Evolutionary conservation across 2,329 filamentous ascomycete genomes (phyloP).

Genomic region (Xylariaceae sp.): DNA sequence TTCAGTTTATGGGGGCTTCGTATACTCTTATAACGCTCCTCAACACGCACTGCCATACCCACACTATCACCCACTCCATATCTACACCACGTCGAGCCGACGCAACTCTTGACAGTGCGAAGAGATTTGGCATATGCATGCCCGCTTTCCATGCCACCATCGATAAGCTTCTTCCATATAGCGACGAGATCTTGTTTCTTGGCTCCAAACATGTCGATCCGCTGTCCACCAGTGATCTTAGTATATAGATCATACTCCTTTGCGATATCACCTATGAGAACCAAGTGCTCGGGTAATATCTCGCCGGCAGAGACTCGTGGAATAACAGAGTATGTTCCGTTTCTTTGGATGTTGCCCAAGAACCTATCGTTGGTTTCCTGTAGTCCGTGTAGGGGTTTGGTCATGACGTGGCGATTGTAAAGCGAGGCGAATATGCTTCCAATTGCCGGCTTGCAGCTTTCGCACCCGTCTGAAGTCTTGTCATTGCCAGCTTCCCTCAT

Average conservation of each 20-base stretch:
- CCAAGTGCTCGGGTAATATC: conserved; percentile 82
- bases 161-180: conserved; percentile 79
- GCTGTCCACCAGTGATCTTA: conserved; percentile 89
- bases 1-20: conserved; percentile 90
- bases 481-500: conserved; percentile 78
- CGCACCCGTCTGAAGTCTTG: conserved; percentile 72
- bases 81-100: conserved; percentile 87
- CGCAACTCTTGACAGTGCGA: conserved; percentile 86
- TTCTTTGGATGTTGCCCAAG: conserved; percentile 84
- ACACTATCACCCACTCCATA: conserved; percentile 89
- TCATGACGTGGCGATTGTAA: conserved; percentile 82
- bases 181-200: conserved; percentile 79
- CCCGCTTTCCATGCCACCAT: conserved; percentile 84
- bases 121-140: conserved; percentile 90
- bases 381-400: conserved; percentile 65
- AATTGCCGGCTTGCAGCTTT: conserved; percentile 80
- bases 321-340: conserved; percentile 87
- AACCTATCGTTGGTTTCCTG: conserved; percentile 92
- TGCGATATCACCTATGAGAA: conserved; percentile 79
- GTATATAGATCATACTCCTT: conserved; percentile 83
- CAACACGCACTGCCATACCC: conserved; percentile 81
- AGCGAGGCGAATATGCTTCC: conserved; percentile 78
- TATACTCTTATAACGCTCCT: conserved; percentile 90
- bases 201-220: conserved; percentile 91
- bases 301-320: conserved; percentile 81